Base-by-base conservation (phyloP, 2,329 filamentous ascomycete species). In the Claviceps paspali region DNA sequence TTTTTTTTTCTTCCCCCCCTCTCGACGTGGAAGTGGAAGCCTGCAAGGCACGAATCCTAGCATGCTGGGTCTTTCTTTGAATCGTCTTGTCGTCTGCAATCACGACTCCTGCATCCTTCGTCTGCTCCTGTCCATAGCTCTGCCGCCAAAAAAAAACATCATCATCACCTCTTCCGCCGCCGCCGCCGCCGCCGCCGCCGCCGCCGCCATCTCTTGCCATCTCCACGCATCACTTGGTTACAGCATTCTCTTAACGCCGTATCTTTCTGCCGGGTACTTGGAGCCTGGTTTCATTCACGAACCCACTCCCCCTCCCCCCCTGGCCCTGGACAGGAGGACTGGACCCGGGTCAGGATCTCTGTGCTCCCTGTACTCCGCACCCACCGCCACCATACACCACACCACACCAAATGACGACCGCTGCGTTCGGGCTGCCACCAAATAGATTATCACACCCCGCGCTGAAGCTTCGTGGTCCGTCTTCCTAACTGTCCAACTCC, bases 401-500 rank as follows among this genome's bases (percentile, higher is more conserved):
- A 22, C 30, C 6, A 29, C 27, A 7, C 24, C 30, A 38, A 38
- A 41, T 41, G 39, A 38, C 39, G 35, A 31, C 38, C 23, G 29
- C 30, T 35, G 29, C 15, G 17, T 40, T 27, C n/a, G 21, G 35
- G 35, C 39, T 30, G 17, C 34, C 31, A 7, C 31, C 31, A 33
- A 38, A 35, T 19, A 38, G 36, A 35, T 11, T 27, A 27, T 31
- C 28, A 40, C 39, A 33, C 30, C 39, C 35, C 39, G 39, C 39
- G 39, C 35, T 29, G 18, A n/a, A 36, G 38, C 39, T 40, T 45
- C 41, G 38, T 22, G 15, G 22, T 35, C 36, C 36, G 29, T 40
- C 35, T 24, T 36, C 40, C 14, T 14, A 21, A 29, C 21, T 30
- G 15, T 26, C 30, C 24, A 15, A 33, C 17, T 33, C 27, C 12